phyloP scores from a whole-genome alignment of 1,284 basidiomycete genomes.

The Ustilago bromivora region DNA sequence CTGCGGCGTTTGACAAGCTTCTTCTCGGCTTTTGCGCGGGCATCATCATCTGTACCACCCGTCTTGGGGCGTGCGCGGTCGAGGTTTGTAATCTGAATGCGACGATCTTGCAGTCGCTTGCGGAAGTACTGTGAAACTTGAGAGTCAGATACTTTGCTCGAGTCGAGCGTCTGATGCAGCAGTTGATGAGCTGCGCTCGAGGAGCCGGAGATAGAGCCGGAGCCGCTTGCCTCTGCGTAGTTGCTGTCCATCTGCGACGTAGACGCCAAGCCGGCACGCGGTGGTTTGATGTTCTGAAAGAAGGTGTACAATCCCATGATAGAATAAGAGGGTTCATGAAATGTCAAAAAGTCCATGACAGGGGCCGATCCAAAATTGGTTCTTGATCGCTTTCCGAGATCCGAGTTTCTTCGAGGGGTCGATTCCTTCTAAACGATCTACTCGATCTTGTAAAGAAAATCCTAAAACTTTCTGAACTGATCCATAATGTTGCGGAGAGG shows the following conservation, averaged over 20 bases:
- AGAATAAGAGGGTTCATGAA: neutral
- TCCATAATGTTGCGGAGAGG: neutral
- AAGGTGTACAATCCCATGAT: neutral
- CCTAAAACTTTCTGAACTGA: neutral
- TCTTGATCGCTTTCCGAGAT: constrained; percentile 1
- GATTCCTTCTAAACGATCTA: neutral
- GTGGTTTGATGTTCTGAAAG: neutral
- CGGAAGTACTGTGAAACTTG: constrained; percentile 42
- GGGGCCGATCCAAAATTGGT: neutral
- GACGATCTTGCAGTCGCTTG: constrained; percentile 46
- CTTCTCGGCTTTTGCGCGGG: constrained; percentile 25
- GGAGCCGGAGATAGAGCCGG: neutral
- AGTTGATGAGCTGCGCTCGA: constrained; percentile 28
- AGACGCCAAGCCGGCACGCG: neutral
- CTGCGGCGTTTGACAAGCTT: constrained; percentile 40
- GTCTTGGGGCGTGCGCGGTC: constrained; percentile 46
- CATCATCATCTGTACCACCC: constrained; percentile 32
- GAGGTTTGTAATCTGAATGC: constrained; percentile 53
- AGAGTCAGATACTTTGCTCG: constrained; percentile 21
- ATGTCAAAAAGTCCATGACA: constrained; percentile 8
- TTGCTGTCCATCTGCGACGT: constrained; percentile 15
- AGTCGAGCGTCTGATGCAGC: constrained; percentile 24
- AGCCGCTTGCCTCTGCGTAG: constrained; percentile 21
- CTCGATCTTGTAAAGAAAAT: neutral
- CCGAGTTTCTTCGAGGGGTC: neutral